Conservation (phyloP, 345 rosid genomes). For the Rhizophora mangle region DNA sequence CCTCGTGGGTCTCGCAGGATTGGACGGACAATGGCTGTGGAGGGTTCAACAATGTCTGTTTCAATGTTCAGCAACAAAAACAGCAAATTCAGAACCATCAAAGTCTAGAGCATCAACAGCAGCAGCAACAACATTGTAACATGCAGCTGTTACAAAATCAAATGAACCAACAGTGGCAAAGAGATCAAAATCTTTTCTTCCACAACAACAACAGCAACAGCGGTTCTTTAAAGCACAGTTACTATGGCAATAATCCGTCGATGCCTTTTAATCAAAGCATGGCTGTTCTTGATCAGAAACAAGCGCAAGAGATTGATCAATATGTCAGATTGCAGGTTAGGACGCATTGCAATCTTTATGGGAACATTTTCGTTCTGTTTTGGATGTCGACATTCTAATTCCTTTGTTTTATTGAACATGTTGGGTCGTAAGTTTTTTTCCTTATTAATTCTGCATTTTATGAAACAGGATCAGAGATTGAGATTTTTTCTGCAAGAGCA, state of each 20-base stretch:
- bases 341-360: too few species aligned
- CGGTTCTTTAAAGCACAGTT: slow-evolving; percentile 14
- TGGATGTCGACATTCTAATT: too few species aligned
- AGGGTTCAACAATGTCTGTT: slow-evolving; percentile 10
- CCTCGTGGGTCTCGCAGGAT: slow-evolving; percentile 42
- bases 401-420: too few species aligned
- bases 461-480: slow-evolving; percentile 35
- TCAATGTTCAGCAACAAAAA: slow-evolving; percentile 28
- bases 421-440: not conserved
- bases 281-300: slow-evolving; percentile 38
- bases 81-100: slow-evolving; percentile 26
- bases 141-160: slow-evolving; percentile 27
- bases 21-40: slow-evolving; percentile 39
- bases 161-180: slow-evolving; percentile 28
- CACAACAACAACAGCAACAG: not conserved
- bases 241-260: not conserved
- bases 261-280: slow-evolving; percentile 17
- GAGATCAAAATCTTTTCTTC: slow-evolving; percentile 32
- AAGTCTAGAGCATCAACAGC: slow-evolving; percentile 11
- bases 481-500: slow-evolving; percentile 35
- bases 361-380: not conserved
- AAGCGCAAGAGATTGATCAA: slow-evolving; percentile 59
- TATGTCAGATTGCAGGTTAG: slow-evolving; percentile 63
- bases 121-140: slow-evolving; percentile 20
- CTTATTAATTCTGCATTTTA: not conserved